Conservation (phyloP, 192 early-diverging fungal species). For the Funneliformis mosseae region DNA sequence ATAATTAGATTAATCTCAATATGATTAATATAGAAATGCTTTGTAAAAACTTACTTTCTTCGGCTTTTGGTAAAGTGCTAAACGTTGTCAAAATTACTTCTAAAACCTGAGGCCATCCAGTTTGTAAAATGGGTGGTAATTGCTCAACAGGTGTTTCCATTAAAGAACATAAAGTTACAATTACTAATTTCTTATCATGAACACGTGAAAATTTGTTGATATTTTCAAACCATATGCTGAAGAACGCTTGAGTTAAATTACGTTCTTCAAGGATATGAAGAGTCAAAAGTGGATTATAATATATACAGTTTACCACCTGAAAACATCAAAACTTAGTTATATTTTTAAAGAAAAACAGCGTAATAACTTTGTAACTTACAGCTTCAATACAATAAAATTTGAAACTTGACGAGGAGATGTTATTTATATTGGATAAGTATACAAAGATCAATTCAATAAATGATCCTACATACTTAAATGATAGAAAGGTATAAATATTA, state of each 20-base stretch:
- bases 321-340: slow-evolving; percentile 20
- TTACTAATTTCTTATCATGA: slow-evolving; percentile 93
- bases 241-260: slow-evolving; percentile 75
- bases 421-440: slow-evolving; percentile 61
- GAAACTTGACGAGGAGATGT: slow-evolving; percentile 68
- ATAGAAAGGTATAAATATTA: not conserved
- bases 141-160: slow-evolving; percentile 70
- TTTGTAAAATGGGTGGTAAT: slow-evolving; percentile 72
- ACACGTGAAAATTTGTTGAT: slow-evolving; percentile 81
- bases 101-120: slow-evolving; percentile 75
- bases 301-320: slow-evolving; percentile 77
- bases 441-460: slow-evolving; percentile 70
- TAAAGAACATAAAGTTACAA: slow-evolving; percentile 76
- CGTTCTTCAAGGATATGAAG: slow-evolving; percentile 78
- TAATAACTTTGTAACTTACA: slow-evolving; percentile 35
- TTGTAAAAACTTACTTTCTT: slow-evolving; percentile 50
- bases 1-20: not conserved
- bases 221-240: slow-evolving; percentile 76
- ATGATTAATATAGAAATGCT: slow-evolving; percentile 19
- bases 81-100: slow-evolving; percentile 72
- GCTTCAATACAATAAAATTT: slow-evolving; percentile 79
- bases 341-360: not conserved
- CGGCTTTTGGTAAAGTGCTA: slow-evolving; percentile 72
- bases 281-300: slow-evolving; percentile 83
- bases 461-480: slow-evolving; percentile 59